A percentile compares a stretch with the other conserved stretches of the same genome.
Evolutionary conservation across 441 rosid genomes (phyloP).

Genomic region (Populus hybrid): DNA sequence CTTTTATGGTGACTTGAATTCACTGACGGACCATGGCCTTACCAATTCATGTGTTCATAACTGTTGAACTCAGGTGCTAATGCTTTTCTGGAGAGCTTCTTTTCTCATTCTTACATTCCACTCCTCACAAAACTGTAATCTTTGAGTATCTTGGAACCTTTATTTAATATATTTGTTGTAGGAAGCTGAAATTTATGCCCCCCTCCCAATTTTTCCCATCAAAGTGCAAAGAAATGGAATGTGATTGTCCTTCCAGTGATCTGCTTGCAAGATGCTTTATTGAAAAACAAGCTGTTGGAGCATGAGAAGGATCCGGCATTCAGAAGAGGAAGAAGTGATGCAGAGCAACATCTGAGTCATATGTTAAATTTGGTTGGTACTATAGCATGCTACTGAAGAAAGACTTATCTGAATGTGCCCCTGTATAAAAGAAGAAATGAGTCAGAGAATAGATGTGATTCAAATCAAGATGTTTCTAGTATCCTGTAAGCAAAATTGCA

Average conservation of each 20-base stretch:
- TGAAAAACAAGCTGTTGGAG: background rate
- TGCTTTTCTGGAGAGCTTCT: background rate
- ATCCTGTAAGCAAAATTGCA: background rate
- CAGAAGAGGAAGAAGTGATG: background rate
- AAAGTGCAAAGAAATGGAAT: background rate
- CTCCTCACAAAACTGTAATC: background rate
- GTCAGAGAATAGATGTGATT: background rate
- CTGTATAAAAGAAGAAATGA: background rate
- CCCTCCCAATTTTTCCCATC: background rate
- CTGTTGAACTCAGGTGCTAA: background rate
- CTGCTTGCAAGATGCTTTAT: background rate
- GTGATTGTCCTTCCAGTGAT: background rate
- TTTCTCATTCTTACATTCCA: background rate
- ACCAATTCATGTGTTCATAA: background rate
- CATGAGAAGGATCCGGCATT: background rate
- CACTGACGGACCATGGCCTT: background rate
- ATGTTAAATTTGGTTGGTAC: background rate
- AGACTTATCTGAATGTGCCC: background rate
- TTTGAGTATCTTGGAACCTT: background rate
- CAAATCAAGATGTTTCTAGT: background rate
- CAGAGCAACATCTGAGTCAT: background rate
- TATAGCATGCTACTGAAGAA: background rate
- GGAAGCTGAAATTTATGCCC: background rate
- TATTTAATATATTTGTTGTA: background rate
- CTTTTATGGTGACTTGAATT: background rate